These are phyloP conservation scores for Suhomyces panamericanus DNA, from an alignment of 1,139 yeast genomes.

Conservation along the genomic window DNA sequence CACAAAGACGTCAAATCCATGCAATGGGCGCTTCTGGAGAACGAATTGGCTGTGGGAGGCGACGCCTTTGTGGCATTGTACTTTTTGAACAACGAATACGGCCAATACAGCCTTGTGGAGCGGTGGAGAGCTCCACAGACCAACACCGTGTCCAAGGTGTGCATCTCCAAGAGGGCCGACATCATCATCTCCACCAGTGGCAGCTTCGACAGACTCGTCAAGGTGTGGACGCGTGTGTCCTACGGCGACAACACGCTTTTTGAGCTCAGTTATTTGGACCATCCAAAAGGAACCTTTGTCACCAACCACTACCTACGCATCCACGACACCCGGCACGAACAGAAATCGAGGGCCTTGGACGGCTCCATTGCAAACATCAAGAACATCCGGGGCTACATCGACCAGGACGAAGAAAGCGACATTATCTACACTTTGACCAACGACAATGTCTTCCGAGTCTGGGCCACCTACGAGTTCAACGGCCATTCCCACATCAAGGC, in stretches of 20 bases:
- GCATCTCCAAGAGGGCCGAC: slow-evolving; percentile 63
- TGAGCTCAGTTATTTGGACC: slow-evolving; percentile 69
- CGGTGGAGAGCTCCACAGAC: slow-evolving; percentile 62
- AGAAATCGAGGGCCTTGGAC: slow-evolving; percentile 18
- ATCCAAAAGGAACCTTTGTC: slow-evolving; percentile 52
- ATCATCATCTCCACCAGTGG: slow-evolving; percentile 63
- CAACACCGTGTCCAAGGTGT: slow-evolving; percentile 53
- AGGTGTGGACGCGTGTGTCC: slow-evolving; percentile 76
- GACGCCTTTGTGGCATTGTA: slow-evolving; percentile 51
- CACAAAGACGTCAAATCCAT: slow-evolving; percentile 47
- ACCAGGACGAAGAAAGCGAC: slow-evolving; percentile 34
- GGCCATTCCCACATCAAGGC: slow-evolving; percentile 57
- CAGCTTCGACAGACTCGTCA: slow-evolving; percentile 62
- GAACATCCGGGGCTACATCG: slow-evolving; percentile 39
- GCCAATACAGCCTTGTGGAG: slow-evolving; percentile 28
- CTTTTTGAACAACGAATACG: slow-evolving; percentile 50
- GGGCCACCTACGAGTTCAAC: slow-evolving; percentile 70
- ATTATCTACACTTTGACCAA: slow-evolving; percentile 61
- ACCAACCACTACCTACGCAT: slow-evolving; percentile 33
- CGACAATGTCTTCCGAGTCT: slow-evolving; percentile 59
- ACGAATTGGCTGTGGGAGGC: slow-evolving; percentile 66
- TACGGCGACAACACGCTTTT: slow-evolving; percentile 71
- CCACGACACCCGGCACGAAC: slow-evolving; percentile 4
- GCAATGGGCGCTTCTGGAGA: slow-evolving; percentile 63
- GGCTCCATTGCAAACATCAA: slow-evolving; percentile 41